Evolutionary conservation across 768 basidiomycete species (phyloP), one percentile per base, ranked within the genome.

Genomic region (Boletellus ananiceps): DNA sequence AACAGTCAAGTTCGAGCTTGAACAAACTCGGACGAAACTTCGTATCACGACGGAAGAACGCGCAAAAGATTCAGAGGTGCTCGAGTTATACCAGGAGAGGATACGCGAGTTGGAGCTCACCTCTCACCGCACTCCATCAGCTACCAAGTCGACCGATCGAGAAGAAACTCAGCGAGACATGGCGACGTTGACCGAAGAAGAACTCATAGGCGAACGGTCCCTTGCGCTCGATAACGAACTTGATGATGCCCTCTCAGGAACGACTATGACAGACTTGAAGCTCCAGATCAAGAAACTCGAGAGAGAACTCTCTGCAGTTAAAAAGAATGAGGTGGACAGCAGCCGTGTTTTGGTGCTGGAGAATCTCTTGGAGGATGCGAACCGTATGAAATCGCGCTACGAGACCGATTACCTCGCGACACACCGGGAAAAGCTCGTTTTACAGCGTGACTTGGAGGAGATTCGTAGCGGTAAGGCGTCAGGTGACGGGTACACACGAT

Each of bases 201-300:
- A 82, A 40, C 67, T 74, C 8, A 59, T 74, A 3, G 71, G 63
- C 49, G 76, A 78, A 33, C 74, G 74, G 56, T 64, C 70, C 12
- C 79, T 85, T 50, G 89, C 83, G 14, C 75, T 95, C 2, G 88
- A 83, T 35, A 83, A 84, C 23, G 93, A 95, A 69, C 73, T 96
- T n/a, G 89, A 93, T 51, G 83, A 93, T 56, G 90, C 90, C 0
- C 76, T 92, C 38, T 67, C 80, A 23, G 89, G 90, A 21, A 88
- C 83, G 40, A 92, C 87, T 11, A 93, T 85, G 82, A 98, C 93
- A 1, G 91, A 93, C 63, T 72, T 97, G 54, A 96, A 94, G 64
- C 74, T 97, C 25, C 86, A 90, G 62, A 81, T 97, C 43, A 81
- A 85, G 51, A 84, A 81, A 51, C 76, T 97, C 25, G 74, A 88